Base-by-base conservation (phyloP, 768 basidiomycete species). In the Galerina sulciceps region DNA sequence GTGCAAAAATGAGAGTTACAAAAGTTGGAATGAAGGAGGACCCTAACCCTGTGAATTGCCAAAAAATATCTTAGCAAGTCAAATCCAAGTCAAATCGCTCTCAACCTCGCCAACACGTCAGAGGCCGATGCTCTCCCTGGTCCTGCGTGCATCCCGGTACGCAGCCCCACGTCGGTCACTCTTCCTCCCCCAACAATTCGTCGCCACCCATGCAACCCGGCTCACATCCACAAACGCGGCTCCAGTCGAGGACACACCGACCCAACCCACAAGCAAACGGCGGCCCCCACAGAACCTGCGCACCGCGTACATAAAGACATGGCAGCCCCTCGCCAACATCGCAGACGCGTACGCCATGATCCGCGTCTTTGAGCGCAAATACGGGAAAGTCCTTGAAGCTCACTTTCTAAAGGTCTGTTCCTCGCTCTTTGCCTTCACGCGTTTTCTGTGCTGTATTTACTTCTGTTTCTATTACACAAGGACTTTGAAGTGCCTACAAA, bases 361-460 rank as follows among this genome's bases (percentile, higher is more conserved):
- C 54, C 80, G 83, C 45, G 81, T 78, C 8, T 63, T 89, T 26
- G 88, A 90, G 71, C 76, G 77, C 15, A 79, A 77, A 53, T 85
- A 81, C 67, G 85, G 85, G 13, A 70, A 74, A 9, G 65, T 86
- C 35, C 67, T 75, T 23, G 81, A 82, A 52, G 82, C 74, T 46
- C 68, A 71, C 43, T 73, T 81, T 40, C 59, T 69, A 34, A 75
- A 77, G 71, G 84, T 84, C 64, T 18, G 75, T 70, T 36, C 15
- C 6, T 44, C 18, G 15, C 20, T 18, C 43, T 15, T 41, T 17
- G 17, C 49, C 43, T 47, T 18, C 42, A 10, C 52, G 13, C 31
- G 15, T 31, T 10, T 47, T 44, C 38, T 10, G 49, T 53, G 34
- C 49, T 41, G 31, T 47, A 45, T 20, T 44, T n/a, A 41, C 13